Base-by-base conservation (phyloP, 1,284 basidiomycete genomes). In the Irpex sp. region DNA sequence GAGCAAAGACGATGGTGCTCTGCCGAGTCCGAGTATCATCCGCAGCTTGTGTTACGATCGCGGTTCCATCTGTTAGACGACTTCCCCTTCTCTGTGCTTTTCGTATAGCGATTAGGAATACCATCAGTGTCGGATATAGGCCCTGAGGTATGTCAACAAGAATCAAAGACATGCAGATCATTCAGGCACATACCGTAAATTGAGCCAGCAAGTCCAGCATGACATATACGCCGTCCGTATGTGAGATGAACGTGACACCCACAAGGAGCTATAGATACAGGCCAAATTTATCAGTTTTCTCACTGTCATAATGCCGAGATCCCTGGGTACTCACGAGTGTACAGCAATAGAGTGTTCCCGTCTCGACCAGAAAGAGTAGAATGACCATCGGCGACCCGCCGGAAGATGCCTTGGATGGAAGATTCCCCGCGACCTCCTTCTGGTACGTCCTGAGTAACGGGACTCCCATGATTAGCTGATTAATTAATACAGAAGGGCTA, bases 151-250 rank as follows among this genome's bases (percentile, higher is more conserved):
- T 53, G 19, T 19, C 9, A 53, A 19, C 2, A 53, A 13, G 11
- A 19, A 11, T 53, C 39, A 19, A 4, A 17, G 31, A 8, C 57
- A 31, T 17, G 35, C 9, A 58, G 15, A 46, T 39, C 36, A 58
- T 43, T 7, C 35, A 46, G 17, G 39, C 9, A 33, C 58, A 13
- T 17, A 59, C 58, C 6, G 58, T 59, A 46, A 59, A 59, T 31
- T 59, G 58, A 6, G 58, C 58, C 2, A 59, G n/a, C 19, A 59
- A 21, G 35, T 59, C 58, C 17, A 59, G 46, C 46, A 59, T 33
- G n/a, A 59, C 36, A 26, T 59, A 59, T 46, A 59, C 46, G 8
- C 58, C 58, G 58, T 50, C 36, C 33, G 58, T 59, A 21, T 51
- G 58, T 3, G 58, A 21, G n/a, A 51, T 33, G 58, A 59, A 59